Evolutionary conservation across 768 basidiomycete genomes (phyloP), one percentile per base, ranked within the genome.

Genomic region (Lentinula boryana): DNA sequence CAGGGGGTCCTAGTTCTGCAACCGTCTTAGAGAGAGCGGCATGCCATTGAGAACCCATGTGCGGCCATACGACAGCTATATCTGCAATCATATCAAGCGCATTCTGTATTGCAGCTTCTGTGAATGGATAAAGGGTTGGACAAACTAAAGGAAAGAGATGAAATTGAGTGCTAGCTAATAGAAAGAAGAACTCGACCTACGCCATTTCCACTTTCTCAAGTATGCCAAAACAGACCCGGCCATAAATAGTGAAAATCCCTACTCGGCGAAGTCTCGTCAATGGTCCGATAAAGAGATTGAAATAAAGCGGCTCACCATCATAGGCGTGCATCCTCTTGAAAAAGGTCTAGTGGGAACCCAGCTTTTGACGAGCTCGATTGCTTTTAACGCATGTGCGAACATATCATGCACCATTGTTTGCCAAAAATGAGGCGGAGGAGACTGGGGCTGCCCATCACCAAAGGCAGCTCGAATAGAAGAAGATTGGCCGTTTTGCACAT

Each of bases 251-350:
- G 62, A 58, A 38, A 63, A 63, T 33, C 62, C 62, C 62, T 63
- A 36, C 2, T 32, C 13, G n/a, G n/a, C 35, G 13, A 43, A 27
- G 21, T 57, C 6, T 18, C 18, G 62, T 64, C 7, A n/a, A 12
- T 21, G n/a, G 10, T 40, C 18, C 10, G 16, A 18, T 18, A 13
- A 36, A 21, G 35, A 5, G 6, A 32, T 32, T 8, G 36, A 35
- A 23, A 40, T 31, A n/a, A 1, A 40, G 15, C 16, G 57, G 15
- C 59, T 66, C 63, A 53, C 71, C 70, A 58, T 68, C 67, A 69
- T 69, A 66, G 44, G 66, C 52, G 56, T 69, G 64, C 27, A 71
- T 61, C 41, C 62, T 54, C 62, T 58, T 3, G 62, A 58, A 44
- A 63, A 63, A 23, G 62, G 62, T 50, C 58, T 59, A 8, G 62